Percentiles rank a stretch among this genome's conserved stretches.
phyloP scores from a whole-genome alignment of 371 early-diverging fungal species.

The Gilbertella persicaria region DNA sequence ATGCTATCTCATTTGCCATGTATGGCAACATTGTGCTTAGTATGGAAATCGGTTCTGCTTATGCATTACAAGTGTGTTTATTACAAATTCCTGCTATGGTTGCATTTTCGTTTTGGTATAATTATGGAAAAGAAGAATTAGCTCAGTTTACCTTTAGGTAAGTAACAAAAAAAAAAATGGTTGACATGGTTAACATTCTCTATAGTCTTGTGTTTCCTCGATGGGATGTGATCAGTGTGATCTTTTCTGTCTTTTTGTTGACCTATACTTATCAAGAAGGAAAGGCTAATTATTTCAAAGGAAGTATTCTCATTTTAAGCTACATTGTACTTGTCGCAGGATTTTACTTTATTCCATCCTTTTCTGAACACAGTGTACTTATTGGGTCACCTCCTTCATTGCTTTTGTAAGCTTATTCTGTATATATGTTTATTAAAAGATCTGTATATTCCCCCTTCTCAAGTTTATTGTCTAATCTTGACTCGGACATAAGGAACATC shows the following conservation, averaged over 20 bases:
- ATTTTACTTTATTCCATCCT: slow-evolving; percentile 73
- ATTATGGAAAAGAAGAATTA: slow-evolving; percentile 46
- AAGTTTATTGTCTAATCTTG: slow-evolving; percentile 39
- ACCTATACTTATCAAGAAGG: slow-evolving; percentile 93
- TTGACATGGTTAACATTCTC: neutral
- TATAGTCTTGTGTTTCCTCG: slow-evolving; percentile 91
- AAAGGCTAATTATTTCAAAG: slow-evolving; percentile 95
- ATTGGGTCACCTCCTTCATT: slow-evolving; percentile 7
- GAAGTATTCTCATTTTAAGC: slow-evolving; percentile 83
- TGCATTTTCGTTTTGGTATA: slow-evolving; percentile 76
- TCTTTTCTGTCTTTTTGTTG: slow-evolving; percentile 88
- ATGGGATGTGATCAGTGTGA: slow-evolving; percentile 85
- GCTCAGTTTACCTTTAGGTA: slow-evolving; percentile 49
- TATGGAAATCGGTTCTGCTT: slow-evolving; percentile 96
- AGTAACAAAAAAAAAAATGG: slow-evolving; percentile 22
- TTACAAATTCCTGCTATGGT: slow-evolving; percentile 94
- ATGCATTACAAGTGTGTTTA: slow-evolving; percentile 94
- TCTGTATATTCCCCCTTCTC: too few relatives aligned
- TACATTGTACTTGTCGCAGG: slow-evolving; percentile 82
- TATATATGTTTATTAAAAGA: too few relatives aligned
- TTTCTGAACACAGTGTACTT: slow-evolving; percentile 19
- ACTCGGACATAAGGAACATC: slow-evolving; percentile 62
- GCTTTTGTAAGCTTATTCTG: too few relatives aligned
- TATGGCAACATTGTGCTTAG: slow-evolving; percentile 90
- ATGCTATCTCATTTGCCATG: slow-evolving; percentile 94